Evolutionary conservation across 2,329 filamentous ascomycete genomes (phyloP), one percentile per base, ranked within the genome.

Genomic region (Pseudonectria buxi): DNA sequence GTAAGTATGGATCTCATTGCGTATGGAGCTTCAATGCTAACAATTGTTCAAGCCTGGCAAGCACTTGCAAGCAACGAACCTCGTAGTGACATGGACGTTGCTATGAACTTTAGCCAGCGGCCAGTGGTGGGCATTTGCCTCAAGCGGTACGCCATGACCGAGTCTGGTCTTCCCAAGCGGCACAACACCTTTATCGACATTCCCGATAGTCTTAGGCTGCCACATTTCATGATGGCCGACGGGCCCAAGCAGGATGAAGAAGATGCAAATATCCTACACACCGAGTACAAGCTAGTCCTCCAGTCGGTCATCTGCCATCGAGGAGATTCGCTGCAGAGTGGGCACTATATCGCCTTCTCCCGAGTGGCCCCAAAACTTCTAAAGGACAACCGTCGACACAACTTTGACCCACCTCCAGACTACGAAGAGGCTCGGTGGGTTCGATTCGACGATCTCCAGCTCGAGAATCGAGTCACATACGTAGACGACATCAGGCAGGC

Each of bases 271-370:
- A 81, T 78, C 1, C 76, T 94, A 3, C 84, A 81, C 52, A 81
- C 83, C n/a, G 90, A 94, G 45, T 96, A 95, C 66, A 94, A 95
- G 57, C 74, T 96, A 10, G 83, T 88, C 3, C 65, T 98, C 32
- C 89, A 95, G 58, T 90, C 89, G 1, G 81, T 94, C 3, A 83
- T 98, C 13, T 96, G 92, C 53, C 92, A 98, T 59, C 78, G 88
- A 24, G 92, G 92, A 7, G 78, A 81, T 24, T 88, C 86, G 0
- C 71, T 94, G 10, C 78, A 94, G 51, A 89, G 85, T 11, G 92
- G 92, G 0, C 92, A 98, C 57, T 98, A 98, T 55, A 76, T 96
- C 32, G 75, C 87, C 2, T 82, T 95, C 45, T 81, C 89, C 24
- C 76, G 90, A 33, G 85, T 86, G 4, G 80, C 79, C n/a, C 72